Base-by-base conservation (phyloP, 805 yeast species). In the Zygosaccharomyces pseudorouxii region DNA sequence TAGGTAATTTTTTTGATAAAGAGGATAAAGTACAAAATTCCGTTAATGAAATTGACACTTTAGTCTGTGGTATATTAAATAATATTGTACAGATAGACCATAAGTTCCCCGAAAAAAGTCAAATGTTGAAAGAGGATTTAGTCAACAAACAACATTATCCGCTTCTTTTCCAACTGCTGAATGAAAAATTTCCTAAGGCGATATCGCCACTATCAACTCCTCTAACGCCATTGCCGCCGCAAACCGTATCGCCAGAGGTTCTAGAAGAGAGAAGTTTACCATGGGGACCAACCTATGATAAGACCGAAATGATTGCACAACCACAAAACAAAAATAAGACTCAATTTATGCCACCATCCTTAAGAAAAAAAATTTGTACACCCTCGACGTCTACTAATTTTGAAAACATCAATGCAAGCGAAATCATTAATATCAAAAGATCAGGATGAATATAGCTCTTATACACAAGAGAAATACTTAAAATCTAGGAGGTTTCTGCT, bases 101-200 rank as follows among this genome's bases (percentile, higher is more conserved):
- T 7, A 55, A 55, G 20, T 52, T 77, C 43, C 71, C 75, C 0
- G 47, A 53, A 7, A 64, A 66, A 29, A 74, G 70, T 27, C 60
- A 74, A 37, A 58, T 75, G 12, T 63, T 71, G 23, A 58, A 65
- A 11, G 50, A 61, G 14, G 63, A 66, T 18, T 64, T 71, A 6
- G 65, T 74, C 1, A 74, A 76, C 58, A 63, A 67, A 49, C 58
- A 58, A 14, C 81, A 77, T 54, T 78, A 74, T 57, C 74, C 74
- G 3, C 59, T 63, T 4, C 52, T 78, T 18, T 71, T 68, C 48
- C 59, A 56, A 8, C 57, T 64, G 30, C 47, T 68, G 45, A 55
- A 39, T 22, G 42, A 38, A n/a, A 49, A 47, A 27, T 47, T 20
- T 42, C 55, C 51, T 18, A 39, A 45, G 9, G 37, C 23, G 8